These are phyloP conservation scores for Fusarium agapanthi DNA, from an alignment of 2,329 filamentous ascomycete genomes.

Conservation along the genomic window DNA sequence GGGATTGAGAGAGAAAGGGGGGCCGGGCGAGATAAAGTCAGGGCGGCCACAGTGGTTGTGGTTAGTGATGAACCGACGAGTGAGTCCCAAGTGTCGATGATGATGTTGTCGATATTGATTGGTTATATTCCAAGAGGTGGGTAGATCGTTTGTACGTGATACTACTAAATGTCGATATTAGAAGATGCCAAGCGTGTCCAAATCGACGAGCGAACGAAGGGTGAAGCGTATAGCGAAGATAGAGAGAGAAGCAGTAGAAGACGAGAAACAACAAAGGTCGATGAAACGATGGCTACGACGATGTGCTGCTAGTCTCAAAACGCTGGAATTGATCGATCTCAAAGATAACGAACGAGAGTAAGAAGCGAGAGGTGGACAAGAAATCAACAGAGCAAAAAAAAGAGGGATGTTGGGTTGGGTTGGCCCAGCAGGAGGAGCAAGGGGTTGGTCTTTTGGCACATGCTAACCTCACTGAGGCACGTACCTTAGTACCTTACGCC, in stretches of 20 bases:
- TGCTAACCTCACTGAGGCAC: not conserved
- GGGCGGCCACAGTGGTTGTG: not conserved
- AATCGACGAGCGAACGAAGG: conserved; percentile 14
- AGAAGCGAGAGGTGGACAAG: conserved; percentile 22
- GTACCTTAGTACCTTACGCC: too few relatives aligned
- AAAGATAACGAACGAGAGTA: conserved; percentile 12
- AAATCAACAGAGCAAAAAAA: conserved; percentile 25
- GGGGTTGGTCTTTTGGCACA: conserved; percentile 19
- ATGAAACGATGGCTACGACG: conserved; percentile 8
- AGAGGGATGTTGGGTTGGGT: conserved; percentile 25
- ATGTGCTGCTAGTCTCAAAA: conserved; percentile 8
- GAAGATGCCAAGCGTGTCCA: conserved; percentile 15
- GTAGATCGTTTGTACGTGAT: not conserved
- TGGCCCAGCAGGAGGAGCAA: conserved; percentile 30
- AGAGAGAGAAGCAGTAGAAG: conserved; percentile 15
- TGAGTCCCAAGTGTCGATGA: not conserved
- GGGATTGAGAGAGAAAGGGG: not conserved
- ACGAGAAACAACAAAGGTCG: conserved; percentile 20
- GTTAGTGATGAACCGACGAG: not conserved
- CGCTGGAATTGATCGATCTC: conserved; percentile 16
- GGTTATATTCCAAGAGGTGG: conserved; percentile 5
- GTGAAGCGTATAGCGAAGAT: conserved; percentile 25
- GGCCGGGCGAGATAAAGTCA: not conserved
- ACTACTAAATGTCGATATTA: not conserved
- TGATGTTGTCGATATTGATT: not conserved